These are phyloP conservation scores for Pythium guiyangense DNA, from an alignment of 352 stramenopile genomes.

Conservation along the genomic window DNA sequence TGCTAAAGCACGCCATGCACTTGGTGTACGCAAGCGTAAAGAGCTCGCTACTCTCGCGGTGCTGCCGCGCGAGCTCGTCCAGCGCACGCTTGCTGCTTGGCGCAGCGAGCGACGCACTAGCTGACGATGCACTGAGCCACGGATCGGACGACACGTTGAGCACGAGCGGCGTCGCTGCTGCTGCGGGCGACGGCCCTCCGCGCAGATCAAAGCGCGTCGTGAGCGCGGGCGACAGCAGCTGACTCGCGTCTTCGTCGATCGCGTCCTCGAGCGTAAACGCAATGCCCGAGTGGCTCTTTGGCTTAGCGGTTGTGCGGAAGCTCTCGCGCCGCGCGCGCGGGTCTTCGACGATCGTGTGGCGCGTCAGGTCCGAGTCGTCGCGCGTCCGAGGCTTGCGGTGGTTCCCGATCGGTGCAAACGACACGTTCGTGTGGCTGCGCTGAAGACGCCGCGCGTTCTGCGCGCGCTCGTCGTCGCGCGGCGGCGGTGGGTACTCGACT, in stretches of 20 bases:
- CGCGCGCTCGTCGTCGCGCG: slow-evolving; percentile 1
- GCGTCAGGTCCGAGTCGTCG: slow-evolving; percentile 38
- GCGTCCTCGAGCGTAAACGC: slow-evolving; percentile 2
- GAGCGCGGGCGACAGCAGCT: slow-evolving; percentile 4
- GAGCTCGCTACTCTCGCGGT: slow-evolving; percentile 32
- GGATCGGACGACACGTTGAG: neutral
- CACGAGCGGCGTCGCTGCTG: neutral
- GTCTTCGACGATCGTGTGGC: slow-evolving; percentile 13
- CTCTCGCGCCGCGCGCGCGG: neutral
- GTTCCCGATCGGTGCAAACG: slow-evolving; percentile 11
- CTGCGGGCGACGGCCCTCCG: neutral
- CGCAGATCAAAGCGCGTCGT: neutral
- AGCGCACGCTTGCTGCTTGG: slow-evolving; percentile 26
- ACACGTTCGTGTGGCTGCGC: slow-evolving; percentile 14
- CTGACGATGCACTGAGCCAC: neutral
- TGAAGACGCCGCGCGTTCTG: slow-evolving; percentile 4
- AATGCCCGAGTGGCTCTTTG: slow-evolving; percentile 7
- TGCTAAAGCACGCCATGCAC: slow-evolving; percentile 45
- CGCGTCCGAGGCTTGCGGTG: slow-evolving; percentile 19
- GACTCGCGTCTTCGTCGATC: neutral
- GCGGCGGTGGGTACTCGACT: slow-evolving; percentile 34
- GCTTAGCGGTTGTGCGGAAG: slow-evolving; percentile 1
- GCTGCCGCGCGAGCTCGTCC: slow-evolving; percentile 30
- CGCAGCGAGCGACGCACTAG: neutral
- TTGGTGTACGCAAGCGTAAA: slow-evolving; percentile 37